Evolutionary conservation across 305 asterid species (phyloP).

Genomic region (Solanum aculeatissimum): DNA sequence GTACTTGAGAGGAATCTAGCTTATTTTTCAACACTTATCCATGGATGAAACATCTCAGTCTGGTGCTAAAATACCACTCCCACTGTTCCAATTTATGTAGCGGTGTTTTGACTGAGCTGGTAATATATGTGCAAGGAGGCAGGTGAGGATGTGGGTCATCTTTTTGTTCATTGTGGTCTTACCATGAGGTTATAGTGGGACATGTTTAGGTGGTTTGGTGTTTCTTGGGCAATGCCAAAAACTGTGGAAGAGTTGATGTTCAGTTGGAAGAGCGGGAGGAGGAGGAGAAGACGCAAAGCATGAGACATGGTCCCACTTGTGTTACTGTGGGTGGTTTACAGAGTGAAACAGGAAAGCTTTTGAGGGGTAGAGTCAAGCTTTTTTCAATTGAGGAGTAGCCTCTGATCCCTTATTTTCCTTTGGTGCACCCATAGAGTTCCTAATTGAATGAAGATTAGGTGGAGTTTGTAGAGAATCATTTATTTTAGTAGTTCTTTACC

Average conservation of each 20-base stretch:
- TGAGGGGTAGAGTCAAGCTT: background rate
- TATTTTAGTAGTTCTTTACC: background rate
- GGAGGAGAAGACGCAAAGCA: background rate
- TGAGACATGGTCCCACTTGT: background rate
- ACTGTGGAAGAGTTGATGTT: background rate
- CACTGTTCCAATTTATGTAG: background rate
- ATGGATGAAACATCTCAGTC: background rate
- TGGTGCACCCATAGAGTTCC: background rate
- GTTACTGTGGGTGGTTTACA: background rate
- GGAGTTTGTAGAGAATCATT: background rate
- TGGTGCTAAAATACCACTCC: background rate
- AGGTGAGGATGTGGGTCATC: background rate
- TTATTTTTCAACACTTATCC: background rate
- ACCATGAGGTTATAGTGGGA: background rate
- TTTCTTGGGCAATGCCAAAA: background rate
- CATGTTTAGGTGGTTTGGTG: background rate
- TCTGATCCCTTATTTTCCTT: background rate
- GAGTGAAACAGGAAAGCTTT: background rate
- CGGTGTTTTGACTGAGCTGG: background rate
- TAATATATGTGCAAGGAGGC: background rate
- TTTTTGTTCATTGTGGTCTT: background rate
- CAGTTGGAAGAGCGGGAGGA: background rate
- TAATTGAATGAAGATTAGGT: background rate
- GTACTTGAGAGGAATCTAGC: background rate
- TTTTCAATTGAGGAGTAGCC: background rate